Conservation (phyloP, 192 early-diverging fungal species). For the Piromyces finnis region DNA sequence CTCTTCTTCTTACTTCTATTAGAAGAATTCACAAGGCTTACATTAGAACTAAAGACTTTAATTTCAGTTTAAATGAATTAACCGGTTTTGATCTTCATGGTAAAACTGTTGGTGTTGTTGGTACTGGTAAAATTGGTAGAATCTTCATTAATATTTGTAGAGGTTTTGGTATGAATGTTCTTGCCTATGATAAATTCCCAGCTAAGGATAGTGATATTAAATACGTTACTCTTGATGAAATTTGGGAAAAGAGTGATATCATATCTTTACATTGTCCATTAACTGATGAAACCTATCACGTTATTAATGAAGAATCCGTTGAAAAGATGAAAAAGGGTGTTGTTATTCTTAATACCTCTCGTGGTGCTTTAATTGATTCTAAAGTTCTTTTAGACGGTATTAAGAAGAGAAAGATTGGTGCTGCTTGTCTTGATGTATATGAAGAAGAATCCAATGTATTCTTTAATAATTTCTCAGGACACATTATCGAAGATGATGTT, state of each 20-base stretch:
- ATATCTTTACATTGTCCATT: conserved; percentile 26
- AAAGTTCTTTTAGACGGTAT: conserved; percentile 12
- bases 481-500: conserved; percentile 17
- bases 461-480: conserved; percentile 14
- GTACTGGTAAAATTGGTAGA: conserved; percentile 25
- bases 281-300: conserved; percentile 14
- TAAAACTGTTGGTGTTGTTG: conserved; percentile 22
- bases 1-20: conserved; percentile 18
- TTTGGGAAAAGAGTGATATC: conserved; percentile 9
- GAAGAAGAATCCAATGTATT: conserved; percentile 21
- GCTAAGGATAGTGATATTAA: conserved; percentile 11
- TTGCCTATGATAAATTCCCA: conserved; percentile 21
- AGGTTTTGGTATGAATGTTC: conserved; percentile 23
- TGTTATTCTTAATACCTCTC: conserved; percentile 23
- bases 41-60: conserved; percentile 6
- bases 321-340: conserved; percentile 20
- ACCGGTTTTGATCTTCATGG: conserved; percentile 27
- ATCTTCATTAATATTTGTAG: conserved; percentile 19
- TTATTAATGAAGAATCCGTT: conserved; percentile 14
- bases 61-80: conserved; percentile 21
- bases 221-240: conserved; percentile 14
- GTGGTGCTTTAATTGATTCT: conserved; percentile 20
- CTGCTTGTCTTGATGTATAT: conserved; percentile 28
- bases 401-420: conserved; percentile 17
- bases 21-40: conserved; percentile 16